phyloP scores from a whole-genome alignment of 176 grass and related monocot species.

The Calamus simplicifolius region DNA sequence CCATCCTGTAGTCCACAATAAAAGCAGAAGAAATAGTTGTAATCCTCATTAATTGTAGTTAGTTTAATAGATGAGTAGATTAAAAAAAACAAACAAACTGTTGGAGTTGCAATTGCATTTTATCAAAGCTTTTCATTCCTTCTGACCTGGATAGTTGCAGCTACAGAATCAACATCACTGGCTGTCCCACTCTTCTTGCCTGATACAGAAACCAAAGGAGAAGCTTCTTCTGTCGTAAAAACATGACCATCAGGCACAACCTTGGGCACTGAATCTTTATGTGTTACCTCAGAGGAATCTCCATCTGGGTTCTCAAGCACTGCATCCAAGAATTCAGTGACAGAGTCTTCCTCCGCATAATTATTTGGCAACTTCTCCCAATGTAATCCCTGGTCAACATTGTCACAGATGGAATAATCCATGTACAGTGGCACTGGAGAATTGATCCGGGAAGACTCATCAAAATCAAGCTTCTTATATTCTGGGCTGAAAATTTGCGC shows the following conservation, averaged over 20 bases:
- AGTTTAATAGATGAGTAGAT: no score
- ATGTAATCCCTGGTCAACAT: not conserved
- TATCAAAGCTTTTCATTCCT: no score
- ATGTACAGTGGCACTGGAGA: not conserved
- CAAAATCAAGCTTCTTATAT: no score
- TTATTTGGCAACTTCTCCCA: not conserved
- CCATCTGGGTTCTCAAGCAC: slow-evolving; percentile 1
- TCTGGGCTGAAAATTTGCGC: not conserved
- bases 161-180: no score
- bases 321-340: not conserved
- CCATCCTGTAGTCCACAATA: no score
- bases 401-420: not conserved
- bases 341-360: not conserved
- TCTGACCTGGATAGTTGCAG: no score
- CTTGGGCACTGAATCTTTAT: not conserved
- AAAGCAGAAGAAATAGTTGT: no score
- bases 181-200: not conserved
- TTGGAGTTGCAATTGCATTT: no score
- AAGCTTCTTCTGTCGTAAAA: not conserved
- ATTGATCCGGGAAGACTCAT: not conserved
- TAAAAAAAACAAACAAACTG: no score
- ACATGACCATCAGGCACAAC: not conserved
- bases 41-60: no score
- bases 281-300: not conserved
- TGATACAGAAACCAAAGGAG: not conserved